Conservation (phyloP, 2,329 filamentous ascomycete species). For the Aspergillus sojae region DNA sequence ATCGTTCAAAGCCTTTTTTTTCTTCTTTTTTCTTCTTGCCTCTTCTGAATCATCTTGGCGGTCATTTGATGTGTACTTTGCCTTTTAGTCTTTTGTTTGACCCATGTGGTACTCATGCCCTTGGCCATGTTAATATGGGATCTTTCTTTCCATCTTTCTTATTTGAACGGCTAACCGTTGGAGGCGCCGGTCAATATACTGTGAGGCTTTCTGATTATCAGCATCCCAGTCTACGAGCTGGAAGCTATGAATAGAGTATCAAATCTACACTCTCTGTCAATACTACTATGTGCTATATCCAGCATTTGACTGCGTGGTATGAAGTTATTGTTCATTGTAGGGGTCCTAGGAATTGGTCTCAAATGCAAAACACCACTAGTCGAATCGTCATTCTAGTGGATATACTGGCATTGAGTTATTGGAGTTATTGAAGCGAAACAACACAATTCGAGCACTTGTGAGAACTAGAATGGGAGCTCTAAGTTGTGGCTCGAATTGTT, state of each 20-base stretch:
- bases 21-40: slow-evolving; percentile 16
- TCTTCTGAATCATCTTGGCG: slow-evolving; percentile 8
- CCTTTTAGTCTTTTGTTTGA: slow-evolving; percentile 15
- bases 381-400: not conserved
- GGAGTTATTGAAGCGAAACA: not conserved
- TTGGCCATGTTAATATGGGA: slow-evolving; percentile 1
- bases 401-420: no score
- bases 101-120: not conserved
- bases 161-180: slow-evolving; percentile 1
- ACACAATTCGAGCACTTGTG: not conserved
- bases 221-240: slow-evolving; percentile 8
- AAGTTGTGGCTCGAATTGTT: not conserved
- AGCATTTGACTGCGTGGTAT: not conserved
- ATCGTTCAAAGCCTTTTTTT: slow-evolving; percentile 25
- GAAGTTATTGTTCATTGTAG: slow-evolving; percentile 2
- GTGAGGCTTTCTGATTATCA: slow-evolving; percentile 10
- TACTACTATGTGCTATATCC: not conserved
- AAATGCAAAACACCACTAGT: not conserved
- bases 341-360: not conserved
- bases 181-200: slow-evolving; percentile 13
- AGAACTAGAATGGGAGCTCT: no score
- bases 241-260: slow-evolving; percentile 14
- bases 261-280: slow-evolving; percentile 20
- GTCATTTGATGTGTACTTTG: slow-evolving; percentile 11
- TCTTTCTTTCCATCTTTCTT: not conserved